Conservation (phyloP, 805 yeast species). For the Metschnikowia henanensis region DNA sequence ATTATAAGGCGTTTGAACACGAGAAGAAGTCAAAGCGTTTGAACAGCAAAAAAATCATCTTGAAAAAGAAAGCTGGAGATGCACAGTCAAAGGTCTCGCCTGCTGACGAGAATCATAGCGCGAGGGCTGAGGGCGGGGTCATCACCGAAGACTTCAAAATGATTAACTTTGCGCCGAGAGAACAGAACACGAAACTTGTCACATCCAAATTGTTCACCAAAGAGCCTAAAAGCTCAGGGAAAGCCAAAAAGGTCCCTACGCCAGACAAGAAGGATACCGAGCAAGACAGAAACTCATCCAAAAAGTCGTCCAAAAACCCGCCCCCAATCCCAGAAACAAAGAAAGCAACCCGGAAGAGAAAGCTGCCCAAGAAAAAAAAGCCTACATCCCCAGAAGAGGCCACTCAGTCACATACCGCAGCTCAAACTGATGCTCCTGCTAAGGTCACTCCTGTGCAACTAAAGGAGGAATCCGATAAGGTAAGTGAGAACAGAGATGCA, state of each 20-base stretch:
- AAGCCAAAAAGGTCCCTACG: not conserved
- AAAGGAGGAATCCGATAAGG: too few species aligned
- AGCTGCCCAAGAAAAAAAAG: not conserved
- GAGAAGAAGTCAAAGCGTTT: not conserved
- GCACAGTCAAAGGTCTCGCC: not conserved
- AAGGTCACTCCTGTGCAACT: too few species aligned
- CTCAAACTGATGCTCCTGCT: not conserved
- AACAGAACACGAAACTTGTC: slow-evolving; percentile 9
- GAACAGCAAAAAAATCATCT: not conserved
- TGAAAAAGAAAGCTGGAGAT: not conserved
- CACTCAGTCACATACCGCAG: not conserved
- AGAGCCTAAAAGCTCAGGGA: slow-evolving; percentile 1
- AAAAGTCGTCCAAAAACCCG: too few species aligned
- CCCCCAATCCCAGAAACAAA: not conserved
- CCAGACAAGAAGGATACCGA: too few species aligned
- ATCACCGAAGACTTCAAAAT: slow-evolving; percentile 17
- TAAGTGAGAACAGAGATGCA: too few species aligned
- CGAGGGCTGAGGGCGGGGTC: slow-evolving; percentile 10
- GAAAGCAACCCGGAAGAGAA: not conserved
- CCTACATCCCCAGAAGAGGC: not conserved
- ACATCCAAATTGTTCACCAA: slow-evolving; percentile 10
- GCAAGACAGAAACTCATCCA: too few species aligned
- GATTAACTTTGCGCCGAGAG: slow-evolving; percentile 19
- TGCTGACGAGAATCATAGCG: not conserved
- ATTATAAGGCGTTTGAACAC: not conserved